Base-by-base conservation (phyloP, 2,329 filamentous ascomycete species). In the Trichoderma pleuroti region DNA sequence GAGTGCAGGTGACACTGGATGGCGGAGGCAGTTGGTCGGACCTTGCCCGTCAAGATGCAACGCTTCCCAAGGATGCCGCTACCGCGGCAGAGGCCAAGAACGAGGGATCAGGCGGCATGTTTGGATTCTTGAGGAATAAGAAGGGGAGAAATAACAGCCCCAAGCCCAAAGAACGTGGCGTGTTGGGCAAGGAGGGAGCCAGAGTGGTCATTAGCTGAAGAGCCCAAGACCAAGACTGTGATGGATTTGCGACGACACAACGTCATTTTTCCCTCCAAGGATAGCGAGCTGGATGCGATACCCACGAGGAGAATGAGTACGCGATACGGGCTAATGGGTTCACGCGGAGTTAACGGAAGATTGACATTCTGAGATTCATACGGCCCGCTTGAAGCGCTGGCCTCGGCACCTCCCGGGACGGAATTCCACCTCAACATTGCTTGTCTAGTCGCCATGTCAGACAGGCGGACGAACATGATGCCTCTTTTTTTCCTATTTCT, bases 111-210 rank as follows among this genome's bases (percentile, higher is more conserved):
- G 90, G 91, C 21, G 93, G 94, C 66, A 95, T 98, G 86, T 91
- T 98, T 74, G 93, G 93, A 1, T 97, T 99, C 80, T 85, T 98
- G 72, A 93, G 88, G 74, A 87, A 94, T 77, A 97, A 97, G 83
- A 97, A 93, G 84, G 93, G 94, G 32, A 87, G 94, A 73, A 93
- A 94, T 69, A 90, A 94, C 80, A 98, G 94, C 79, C 96, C 96
- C 1, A 98, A 97, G 83, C 94, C 94, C 30, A 95, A 93, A 80
- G 94, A 98, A 82, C 88, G 93, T 69, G 96, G 96, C 71, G 94
- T 99, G 9, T 79, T 99, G 71, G 96, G 96, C 70, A 98, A 98
- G 79, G 94, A 98, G 80, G 96, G 96, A 18, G 94, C 96, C 12
- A 87, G 96, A 78, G 91, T 93, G 74, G 88, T 95, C 70, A 91